Percentiles rank a stretch among this genome's conserved stretches.
phyloP scores from a whole-genome alignment of 2,329 filamentous ascomycete genomes.

The Chaetomiaceae sp. region DNA sequence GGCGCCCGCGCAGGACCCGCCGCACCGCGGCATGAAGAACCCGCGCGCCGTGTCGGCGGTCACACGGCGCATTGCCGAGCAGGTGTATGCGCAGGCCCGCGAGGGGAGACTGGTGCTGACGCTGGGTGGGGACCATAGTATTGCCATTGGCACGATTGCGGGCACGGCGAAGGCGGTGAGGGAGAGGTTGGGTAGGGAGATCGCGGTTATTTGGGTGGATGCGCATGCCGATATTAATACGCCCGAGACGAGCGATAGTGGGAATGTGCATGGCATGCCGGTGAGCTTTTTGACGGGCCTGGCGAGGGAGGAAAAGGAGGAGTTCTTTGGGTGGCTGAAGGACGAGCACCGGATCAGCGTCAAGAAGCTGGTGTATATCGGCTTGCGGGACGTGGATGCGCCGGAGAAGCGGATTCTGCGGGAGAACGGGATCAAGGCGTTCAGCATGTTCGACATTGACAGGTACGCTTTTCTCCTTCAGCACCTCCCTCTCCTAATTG shows the following conservation, averaged over 20 bases:
- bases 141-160: conserved; percentile 88
- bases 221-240: conserved; percentile 98
- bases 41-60: conserved; percentile 80
- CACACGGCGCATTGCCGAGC: conserved; percentile 68
- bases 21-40: conserved; percentile 91
- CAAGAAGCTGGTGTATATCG: conserved; percentile 94
- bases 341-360: conserved; percentile 63
- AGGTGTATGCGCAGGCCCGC: conserved; percentile 82
- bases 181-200: conserved; percentile 73
- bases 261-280: conserved; percentile 98
- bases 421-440: conserved; percentile 88
- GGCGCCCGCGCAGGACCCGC: conserved; percentile 65
- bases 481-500: too few species aligned
- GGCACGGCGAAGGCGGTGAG: conserved; percentile 81
- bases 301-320: conserved; percentile 65
- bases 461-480: too few species aligned
- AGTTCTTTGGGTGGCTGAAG: conserved; percentile 85
- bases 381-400: conserved; percentile 84
- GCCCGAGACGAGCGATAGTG: conserved; percentile 80
- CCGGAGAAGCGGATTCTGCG: conserved; percentile 88
- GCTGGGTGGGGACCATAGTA: conserved; percentile 90
- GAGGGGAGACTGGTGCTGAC: conserved; percentile 85
- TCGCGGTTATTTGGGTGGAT: conserved; percentile 98
- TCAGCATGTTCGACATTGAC: conserved; percentile 98
- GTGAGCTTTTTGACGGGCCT: conserved; percentile 86